Evolutionary conservation across 352 stramenopile species (phyloP), one percentile per base, ranked within the genome.

Genomic region (Phytophthora constricta): DNA sequence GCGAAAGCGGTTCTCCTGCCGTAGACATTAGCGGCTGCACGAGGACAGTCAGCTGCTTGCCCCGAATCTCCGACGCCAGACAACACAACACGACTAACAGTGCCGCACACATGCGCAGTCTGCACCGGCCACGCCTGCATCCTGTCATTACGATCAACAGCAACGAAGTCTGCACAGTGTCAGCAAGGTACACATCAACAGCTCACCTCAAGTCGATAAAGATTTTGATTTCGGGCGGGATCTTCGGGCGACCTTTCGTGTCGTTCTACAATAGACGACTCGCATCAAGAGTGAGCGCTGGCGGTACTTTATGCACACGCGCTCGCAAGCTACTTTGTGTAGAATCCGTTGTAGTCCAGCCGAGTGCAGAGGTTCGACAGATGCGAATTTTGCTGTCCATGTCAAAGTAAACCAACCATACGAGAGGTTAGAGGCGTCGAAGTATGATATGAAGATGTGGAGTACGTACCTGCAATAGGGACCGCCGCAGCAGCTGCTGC

Each of bases 401-500:
- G 14, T 16, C 34, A 42, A 42, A 42, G 10, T n/a, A n/a, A n/a
- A 42, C 9, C 4, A 42, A 42, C 4, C 9, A 47, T 10, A 20
- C 19, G 10, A 47, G n/a, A 13, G 17, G 22, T n/a, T 23, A 47
- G 4, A 23, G n/a, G 11, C 41, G 10, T 13, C 31, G 7, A 13
- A 45, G 37, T 45, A 22, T 39, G 42, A 13, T 48, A 26, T 11
- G 20, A 20, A 47, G 41, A 25, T 19, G 19, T 33, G 19, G 16
- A 28, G 20, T 50, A n/a, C 55, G 20, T 69, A 96, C 89, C 86
- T 96, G 86, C 14, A 95, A 58, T 19, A 89, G 74, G 14, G 89
- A 96, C 10, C 87, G 80, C n/a, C 79, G 82, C 28, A 95, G 62
- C 46, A 98, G 65, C 74, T 97, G 81, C 59, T 92, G 82, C 89